Base-by-base conservation (phyloP, 2,329 filamentous ascomycete species). In the Fusarium liriodendri region DNA sequence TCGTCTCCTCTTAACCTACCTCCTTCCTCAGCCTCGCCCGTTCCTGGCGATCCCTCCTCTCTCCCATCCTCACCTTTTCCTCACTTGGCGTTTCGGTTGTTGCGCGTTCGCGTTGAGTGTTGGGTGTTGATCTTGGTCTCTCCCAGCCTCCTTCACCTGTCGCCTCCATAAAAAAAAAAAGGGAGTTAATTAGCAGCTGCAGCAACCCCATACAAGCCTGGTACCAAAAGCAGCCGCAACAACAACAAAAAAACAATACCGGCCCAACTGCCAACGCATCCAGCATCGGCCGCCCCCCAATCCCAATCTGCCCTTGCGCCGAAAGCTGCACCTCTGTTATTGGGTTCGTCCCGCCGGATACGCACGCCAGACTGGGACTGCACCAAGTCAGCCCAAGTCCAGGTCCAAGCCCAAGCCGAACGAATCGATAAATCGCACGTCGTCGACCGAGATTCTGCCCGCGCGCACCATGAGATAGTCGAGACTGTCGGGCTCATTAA, bases 381-480 rank as follows among this genome's bases (percentile, higher is more conserved):
- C 63, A 52, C 33, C 59, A n/a, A 61, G 63, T 76, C 73, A 67
- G 74, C 69, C 70, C 69, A 37, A 37, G 35, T 37, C 33, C n/a
- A 42, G n/a, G 37, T 38, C 37, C 37, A 40, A 40, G 29, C 29
- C 29, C 29, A 67, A 69, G 72, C 71, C 75, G 72, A 74, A 72
- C 77, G 70, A 79, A 71, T 81, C 80, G 81, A 80, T 78, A 78
- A 80, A 80, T 80, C 74, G 76, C 81, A 80, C 67, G 72, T 73
- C 74, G 72, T 76, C 74, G 69, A 74, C 74, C 66, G 67, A 66
- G 32, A 62, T 63, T 71, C 70, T 70, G 69, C 71, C 77, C 80
- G 78, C 80, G 78, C 80, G 77, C 84, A 85, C 79, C 79, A 88
- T 87, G 86, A 82, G 81, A 84, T 83, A 82, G 72, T 77, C 79